Evolutionary conservation across 2,329 filamentous ascomycete genomes (phyloP).

Genomic region (Aspergillus nomiae): DNA sequence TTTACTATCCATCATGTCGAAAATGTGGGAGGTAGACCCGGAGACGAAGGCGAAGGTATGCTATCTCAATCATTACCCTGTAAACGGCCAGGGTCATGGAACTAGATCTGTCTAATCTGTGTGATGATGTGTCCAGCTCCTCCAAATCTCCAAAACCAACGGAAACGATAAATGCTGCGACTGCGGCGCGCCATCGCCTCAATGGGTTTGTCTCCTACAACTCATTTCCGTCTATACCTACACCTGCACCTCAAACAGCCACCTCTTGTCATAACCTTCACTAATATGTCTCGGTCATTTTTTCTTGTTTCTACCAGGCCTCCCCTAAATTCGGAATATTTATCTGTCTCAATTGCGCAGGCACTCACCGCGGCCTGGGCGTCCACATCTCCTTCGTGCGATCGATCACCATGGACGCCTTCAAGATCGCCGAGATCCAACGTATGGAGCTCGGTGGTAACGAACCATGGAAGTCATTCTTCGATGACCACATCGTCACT

Average conservation of each 20-base stretch:
- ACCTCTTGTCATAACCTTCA: neutral
- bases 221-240: conserved; percentile 6
- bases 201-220: conserved; percentile 71
- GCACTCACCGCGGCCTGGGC: conserved; percentile 89
- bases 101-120: neutral
- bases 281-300: neutral
- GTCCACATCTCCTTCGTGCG: conserved; percentile 99
- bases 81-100: neutral
- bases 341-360: conserved; percentile 95
- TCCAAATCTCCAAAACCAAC: conserved; percentile 85
- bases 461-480: conserved; percentile 82
- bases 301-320: conserved; percentile 47
- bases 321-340: conserved; percentile 97
- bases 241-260: neutral
- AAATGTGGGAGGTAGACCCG: conserved; percentile 99
- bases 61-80: neutral
- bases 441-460: conserved; percentile 94
- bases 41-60: conserved; percentile 91
- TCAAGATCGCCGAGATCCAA: conserved; percentile 89
- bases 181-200: conserved; percentile 90
- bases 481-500: conserved; percentile 70
- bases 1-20: conserved; percentile 50
- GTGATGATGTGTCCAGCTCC: conserved; percentile 61
- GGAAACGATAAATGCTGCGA: conserved; percentile 92
- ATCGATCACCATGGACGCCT: conserved; percentile 97